Evolutionary conservation across 2,329 filamentous ascomycete genomes (phyloP).

Genomic region (Cordyceps militaris): DNA sequence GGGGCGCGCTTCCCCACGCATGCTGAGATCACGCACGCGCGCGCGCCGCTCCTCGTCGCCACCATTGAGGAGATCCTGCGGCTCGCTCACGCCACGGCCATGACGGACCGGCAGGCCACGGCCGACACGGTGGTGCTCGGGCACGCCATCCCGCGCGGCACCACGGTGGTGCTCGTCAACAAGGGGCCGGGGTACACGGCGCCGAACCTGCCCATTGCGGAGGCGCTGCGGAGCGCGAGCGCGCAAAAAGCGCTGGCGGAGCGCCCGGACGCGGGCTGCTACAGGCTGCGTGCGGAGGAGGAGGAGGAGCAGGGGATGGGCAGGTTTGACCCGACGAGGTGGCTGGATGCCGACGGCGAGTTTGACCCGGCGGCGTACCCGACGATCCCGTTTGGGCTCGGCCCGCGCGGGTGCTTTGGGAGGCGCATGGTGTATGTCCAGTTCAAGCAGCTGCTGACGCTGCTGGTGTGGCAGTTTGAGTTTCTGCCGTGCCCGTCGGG

Average conservation of each 20-base stretch:
- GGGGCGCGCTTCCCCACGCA: constrained; percentile 19
- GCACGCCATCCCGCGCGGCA: constrained; percentile 22
- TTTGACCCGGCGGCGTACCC: constrained; percentile 7
- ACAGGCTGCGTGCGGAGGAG: not conserved
- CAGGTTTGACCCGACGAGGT: constrained; percentile 13
- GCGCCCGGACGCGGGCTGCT: constrained; percentile 4
- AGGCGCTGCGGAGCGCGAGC: not conserved
- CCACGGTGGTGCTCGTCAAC: constrained; percentile 18
- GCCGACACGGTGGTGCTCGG: constrained; percentile 24
- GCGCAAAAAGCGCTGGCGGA: not conserved
- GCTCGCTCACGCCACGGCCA: constrained; percentile 18
- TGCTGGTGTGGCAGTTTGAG: constrained; percentile 11
- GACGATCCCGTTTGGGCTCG: constrained; percentile 2
- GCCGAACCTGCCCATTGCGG: constrained; percentile 1
- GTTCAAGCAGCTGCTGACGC: constrained; percentile 8
- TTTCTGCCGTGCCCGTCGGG: not conserved
- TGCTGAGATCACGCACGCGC: constrained; percentile 19
- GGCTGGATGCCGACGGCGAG: constrained; percentile 8
- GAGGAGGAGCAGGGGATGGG: constrained; percentile 2
- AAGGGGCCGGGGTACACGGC: constrained; percentile 19
- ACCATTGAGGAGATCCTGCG: constrained; percentile 27
- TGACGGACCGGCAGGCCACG: constrained; percentile 20
- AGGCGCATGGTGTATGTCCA: constrained; percentile 5
- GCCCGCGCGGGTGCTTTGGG: constrained; percentile 9
- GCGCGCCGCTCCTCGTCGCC: constrained; percentile 26